These are phyloP conservation scores for Aaosphaeria pasadenensis DNA, from an alignment of 2,329 filamentous ascomycete genomes.

Conservation along the genomic window DNA sequence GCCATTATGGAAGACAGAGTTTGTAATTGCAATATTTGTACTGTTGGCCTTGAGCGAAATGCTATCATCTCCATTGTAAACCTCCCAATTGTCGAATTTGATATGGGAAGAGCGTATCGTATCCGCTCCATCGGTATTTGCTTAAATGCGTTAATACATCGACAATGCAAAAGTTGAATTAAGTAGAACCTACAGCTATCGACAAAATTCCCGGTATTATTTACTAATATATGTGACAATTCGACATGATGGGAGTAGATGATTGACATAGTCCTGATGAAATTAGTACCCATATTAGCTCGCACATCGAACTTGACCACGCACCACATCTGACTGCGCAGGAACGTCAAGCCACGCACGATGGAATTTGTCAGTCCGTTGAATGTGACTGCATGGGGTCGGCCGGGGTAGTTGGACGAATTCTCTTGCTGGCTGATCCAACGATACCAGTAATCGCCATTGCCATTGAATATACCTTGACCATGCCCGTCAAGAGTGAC, in stretches of 20 bases:
- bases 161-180: background rate
- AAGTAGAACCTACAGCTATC: slow-evolving; percentile 9
- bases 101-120: slow-evolving; percentile 55
- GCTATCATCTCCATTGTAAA: slow-evolving; percentile 25
- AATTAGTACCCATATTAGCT: no score
- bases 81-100: slow-evolving; percentile 26
- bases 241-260: slow-evolving; percentile 48
- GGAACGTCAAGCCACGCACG: slow-evolving; percentile 49
- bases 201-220: slow-evolving; percentile 38
- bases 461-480: slow-evolving; percentile 56
- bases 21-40: slow-evolving; percentile 52
- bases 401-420: slow-evolving; percentile 29
- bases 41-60: slow-evolving; percentile 57
- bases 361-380: slow-evolving; percentile 48
- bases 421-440: slow-evolving; percentile 28
- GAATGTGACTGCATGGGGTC: slow-evolving; percentile 55
- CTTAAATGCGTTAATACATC: background rate
- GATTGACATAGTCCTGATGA: slow-evolving; percentile 45
- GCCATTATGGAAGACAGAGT: slow-evolving; percentile 50
- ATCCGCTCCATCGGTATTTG: slow-evolving; percentile 50
- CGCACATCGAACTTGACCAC: no score
- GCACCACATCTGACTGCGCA: slow-evolving; percentile 59
- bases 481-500: slow-evolving; percentile 51
- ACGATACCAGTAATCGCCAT: slow-evolving; percentile 60
- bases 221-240: slow-evolving; percentile 53